phyloP scores from a whole-genome alignment of 495 filamentous ascomycete genomes.

The Penicillium cinerascens region DNA sequence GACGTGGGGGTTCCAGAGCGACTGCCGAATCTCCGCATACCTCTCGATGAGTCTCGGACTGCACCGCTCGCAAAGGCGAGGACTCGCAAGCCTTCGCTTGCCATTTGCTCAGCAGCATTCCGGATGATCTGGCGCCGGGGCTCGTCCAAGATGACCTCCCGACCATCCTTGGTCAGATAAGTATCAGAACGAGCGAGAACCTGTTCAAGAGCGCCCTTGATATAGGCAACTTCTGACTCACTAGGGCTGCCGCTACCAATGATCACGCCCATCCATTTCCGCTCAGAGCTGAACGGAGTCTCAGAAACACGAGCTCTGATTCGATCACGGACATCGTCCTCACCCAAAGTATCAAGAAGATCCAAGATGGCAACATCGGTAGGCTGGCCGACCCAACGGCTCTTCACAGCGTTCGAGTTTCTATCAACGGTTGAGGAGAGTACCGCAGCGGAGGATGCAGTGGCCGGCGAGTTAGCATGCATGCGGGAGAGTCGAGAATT shows the following conservation, averaged over 20 bases:
- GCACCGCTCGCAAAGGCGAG: constrained; percentile 85
- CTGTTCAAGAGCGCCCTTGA: constrained; percentile 92
- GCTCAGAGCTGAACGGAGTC: constrained; percentile 92
- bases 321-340: constrained; percentile 83
- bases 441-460: constrained; percentile 68
- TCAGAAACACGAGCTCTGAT: constrained; percentile 75
- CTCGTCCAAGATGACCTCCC: constrained; percentile 83
- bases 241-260: constrained; percentile 56
- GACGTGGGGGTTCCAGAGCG: constrained; percentile 51
- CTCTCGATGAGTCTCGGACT: constrained; percentile 30
- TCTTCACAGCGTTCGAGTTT: constrained; percentile 60
- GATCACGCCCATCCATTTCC: constrained; percentile 98
- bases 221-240: constrained; percentile 71
- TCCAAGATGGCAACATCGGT: constrained; percentile 96
- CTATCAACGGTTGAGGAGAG: constrained; percentile 71
- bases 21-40: constrained; percentile 36
- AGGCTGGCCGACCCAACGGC: constrained; percentile 93
- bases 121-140: constrained; percentile 67
- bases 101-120: constrained; percentile 85
- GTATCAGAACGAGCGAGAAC: constrained; percentile 84
- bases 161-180: constrained; percentile 82
- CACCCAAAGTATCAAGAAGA: constrained; percentile 81
- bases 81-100: constrained; percentile 84
- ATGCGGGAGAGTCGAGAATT: constrained; percentile 74
- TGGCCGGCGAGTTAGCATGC: constrained; percentile 57